phyloP scores from a whole-genome alignment of 2,329 filamentous ascomycete species.

The Passalora sequoiae region DNA sequence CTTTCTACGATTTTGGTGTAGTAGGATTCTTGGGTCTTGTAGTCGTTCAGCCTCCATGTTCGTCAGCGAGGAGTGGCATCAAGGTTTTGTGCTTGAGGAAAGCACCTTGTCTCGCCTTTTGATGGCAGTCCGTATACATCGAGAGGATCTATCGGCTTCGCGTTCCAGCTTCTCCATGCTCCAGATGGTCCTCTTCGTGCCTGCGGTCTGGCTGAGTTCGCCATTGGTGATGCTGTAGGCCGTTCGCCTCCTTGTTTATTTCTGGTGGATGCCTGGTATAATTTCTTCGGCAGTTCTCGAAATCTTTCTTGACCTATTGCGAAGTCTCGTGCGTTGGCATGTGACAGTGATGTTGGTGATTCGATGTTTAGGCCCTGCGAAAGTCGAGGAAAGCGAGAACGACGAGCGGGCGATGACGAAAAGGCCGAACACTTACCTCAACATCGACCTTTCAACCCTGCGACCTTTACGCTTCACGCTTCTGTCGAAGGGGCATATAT shows the following conservation, averaged over 20 bases:
- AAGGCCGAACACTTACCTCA: not conserved
- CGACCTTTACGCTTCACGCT: not conserved
- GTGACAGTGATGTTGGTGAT: not conserved
- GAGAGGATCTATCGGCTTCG: slow-evolving; percentile 68
- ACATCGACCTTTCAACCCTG: not conserved
- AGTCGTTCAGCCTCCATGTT: slow-evolving; percentile 47
- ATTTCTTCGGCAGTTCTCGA: too few species aligned
- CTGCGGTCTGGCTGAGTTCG: slow-evolving; percentile 25
- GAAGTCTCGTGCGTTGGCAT: not conserved
- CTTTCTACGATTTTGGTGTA: slow-evolving; percentile 82
- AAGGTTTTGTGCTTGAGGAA: not conserved
- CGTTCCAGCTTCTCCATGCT: slow-evolving; percentile 67
- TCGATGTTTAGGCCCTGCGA: not conserved
- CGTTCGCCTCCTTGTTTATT: too few species aligned
- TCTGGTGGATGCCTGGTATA: too few species aligned
- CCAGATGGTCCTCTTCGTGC: slow-evolving; percentile 43
- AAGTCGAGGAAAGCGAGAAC: not conserved
- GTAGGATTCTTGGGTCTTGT: slow-evolving; percentile 75
- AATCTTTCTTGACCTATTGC: too few species aligned
- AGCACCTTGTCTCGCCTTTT: slow-evolving; percentile 80
- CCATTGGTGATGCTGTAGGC: slow-evolving; percentile 18
- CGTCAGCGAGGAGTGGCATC: not conserved
- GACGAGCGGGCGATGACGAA: slow-evolving; percentile 1
- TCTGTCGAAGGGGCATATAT: not conserved
- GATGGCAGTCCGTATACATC: slow-evolving; percentile 80